Conservation (phyloP, 2,329 filamentous ascomycete species). For the Colletotrichum plurivorum region DNA sequence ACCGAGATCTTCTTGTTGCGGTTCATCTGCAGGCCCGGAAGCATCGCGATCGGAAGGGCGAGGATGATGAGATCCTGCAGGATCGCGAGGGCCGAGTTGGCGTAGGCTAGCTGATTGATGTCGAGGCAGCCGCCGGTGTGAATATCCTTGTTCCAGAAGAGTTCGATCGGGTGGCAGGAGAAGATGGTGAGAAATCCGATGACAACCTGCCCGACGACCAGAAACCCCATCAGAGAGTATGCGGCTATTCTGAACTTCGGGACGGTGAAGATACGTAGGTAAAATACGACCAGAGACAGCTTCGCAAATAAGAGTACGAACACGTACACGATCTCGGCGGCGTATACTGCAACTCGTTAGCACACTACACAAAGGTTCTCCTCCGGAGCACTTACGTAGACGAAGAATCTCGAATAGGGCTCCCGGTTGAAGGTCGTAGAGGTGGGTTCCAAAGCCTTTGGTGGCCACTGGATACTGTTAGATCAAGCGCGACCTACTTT, state of each 20-base stretch:
- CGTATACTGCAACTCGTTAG: constrained; percentile 39
- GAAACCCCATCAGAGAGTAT: constrained; percentile 45
- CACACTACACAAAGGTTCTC: too few relatives aligned
- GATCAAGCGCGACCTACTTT: not conserved
- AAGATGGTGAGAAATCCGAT: constrained; percentile 51
- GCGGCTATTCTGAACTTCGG: constrained; percentile 45
- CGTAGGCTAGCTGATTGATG: constrained; percentile 65
- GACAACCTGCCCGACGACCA: constrained; percentile 44
- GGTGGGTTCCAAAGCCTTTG: constrained; percentile 36
- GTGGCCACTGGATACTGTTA: constrained; percentile 21
- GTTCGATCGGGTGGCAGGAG: constrained; percentile 46
- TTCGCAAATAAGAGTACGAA: constrained; percentile 47
- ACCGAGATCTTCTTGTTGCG: constrained; percentile 58
- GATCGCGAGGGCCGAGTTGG: constrained; percentile 65
- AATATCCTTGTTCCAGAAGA: constrained; percentile 48
- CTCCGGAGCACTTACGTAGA: not conserved
- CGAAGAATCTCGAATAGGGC: constrained; percentile 26
- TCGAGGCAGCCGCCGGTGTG: constrained; percentile 47
- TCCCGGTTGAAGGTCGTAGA: constrained; percentile 38
- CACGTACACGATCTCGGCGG: constrained; percentile 48
- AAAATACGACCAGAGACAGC: constrained; percentile 50
- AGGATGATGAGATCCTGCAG: constrained; percentile 67
- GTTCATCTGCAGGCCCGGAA: constrained; percentile 70
- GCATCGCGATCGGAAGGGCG: constrained; percentile 66
- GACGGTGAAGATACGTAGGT: constrained; percentile 48